A percentile compares a stretch with the other conserved stretches of the same genome.
Evolutionary conservation across 1,284 basidiomycete genomes (phyloP).

Genomic region (Ganoderma meredithae): DNA sequence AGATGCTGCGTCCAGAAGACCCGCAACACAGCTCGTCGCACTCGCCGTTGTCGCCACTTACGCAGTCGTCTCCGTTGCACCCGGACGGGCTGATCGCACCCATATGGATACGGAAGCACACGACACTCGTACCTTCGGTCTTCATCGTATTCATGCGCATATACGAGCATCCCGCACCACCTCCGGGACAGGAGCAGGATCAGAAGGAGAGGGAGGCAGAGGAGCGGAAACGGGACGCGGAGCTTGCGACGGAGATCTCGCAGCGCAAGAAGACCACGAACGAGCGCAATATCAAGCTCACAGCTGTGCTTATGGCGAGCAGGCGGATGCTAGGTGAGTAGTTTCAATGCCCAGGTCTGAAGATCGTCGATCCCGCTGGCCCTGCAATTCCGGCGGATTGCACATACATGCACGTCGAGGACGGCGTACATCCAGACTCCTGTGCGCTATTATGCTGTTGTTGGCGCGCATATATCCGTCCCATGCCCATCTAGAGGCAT

Average conservation of each 20-base stretch:
- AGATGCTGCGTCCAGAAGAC: slow-evolving; percentile 67
- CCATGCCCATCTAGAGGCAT: not conserved
- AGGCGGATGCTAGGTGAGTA: slow-evolving; percentile 77
- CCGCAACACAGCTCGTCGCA: slow-evolving; percentile 63
- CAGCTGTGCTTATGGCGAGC: slow-evolving; percentile 92
- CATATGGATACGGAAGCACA: slow-evolving; percentile 97
- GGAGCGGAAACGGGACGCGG: slow-evolving; percentile 76
- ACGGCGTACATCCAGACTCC: not conserved
- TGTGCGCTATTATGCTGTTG: not conserved
- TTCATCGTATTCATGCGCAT: slow-evolving; percentile 91
- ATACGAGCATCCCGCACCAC: slow-evolving; percentile 71
- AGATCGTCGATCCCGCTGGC: not conserved
- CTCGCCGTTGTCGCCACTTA: slow-evolving; percentile 91
- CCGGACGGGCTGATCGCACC: slow-evolving; percentile 97
- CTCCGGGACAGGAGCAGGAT: slow-evolving; percentile 65
- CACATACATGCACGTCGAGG: not conserved
- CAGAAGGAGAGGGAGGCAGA: slow-evolving; percentile 67
- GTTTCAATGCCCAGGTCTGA: not conserved
- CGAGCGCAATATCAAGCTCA: slow-evolving; percentile 92
- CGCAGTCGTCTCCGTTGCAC: slow-evolving; percentile 86
- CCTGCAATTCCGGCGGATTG: no score
- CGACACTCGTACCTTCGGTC: slow-evolving; percentile 88
- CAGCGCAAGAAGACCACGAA: slow-evolving; percentile 79
- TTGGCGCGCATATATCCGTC: not conserved
- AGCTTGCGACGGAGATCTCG: slow-evolving; percentile 81